Base-by-base conservation (phyloP, 495 filamentous ascomycete species). In the Astrothelium subdiscretum region DNA sequence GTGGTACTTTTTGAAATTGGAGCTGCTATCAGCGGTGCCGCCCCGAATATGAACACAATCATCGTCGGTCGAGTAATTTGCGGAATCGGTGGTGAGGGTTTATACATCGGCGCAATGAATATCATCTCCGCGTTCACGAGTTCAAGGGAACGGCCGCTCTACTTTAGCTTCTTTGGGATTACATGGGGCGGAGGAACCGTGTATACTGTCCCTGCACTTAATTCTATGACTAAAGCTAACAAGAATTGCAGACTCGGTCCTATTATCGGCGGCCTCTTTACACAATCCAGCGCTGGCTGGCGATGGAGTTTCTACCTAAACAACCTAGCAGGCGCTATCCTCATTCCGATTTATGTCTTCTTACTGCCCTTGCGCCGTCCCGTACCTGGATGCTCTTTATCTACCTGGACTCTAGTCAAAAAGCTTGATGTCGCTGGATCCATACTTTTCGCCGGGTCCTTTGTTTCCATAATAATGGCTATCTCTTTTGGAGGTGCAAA, bases 1-100 rank as follows among this genome's bases (percentile, higher is more conserved):
- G 18, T 71, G 22, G 35, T 65, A 6, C 31, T 63, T 1, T 72
- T 72, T 57, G 60, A 64, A 26, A 63, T 60, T 31, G 70, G 70
- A 11, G 65, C 67, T 58, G 70, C 67, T 10, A 54, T 72, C 2
- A 69, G 70, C 57, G 70, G 70, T 29, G 66, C 51, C 35, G 65
- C 70, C 20, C 65, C 63, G 22, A 65, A 61, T 32, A 70, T 70
- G 66, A 59, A 59, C 26, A 61, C 62, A 2, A 52, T 72, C 8
- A 69, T 72, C 35, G 62, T 71, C 1, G 70, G 70, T 3, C 43
- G 70, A 26, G 70, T 67, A 2, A 61, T 68, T 26, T 59, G 60
- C 18, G 66, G 66, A 3, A 59, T 66, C 22, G 58, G 58, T 27
- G 31, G 35, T 15, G 12, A 32, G 2, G 60, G 60, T 42, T 59